These are phyloP conservation scores for Carex kokanica DNA, from an alignment of 176 grass and related monocot genomes.

Conservation along the genomic window DNA sequence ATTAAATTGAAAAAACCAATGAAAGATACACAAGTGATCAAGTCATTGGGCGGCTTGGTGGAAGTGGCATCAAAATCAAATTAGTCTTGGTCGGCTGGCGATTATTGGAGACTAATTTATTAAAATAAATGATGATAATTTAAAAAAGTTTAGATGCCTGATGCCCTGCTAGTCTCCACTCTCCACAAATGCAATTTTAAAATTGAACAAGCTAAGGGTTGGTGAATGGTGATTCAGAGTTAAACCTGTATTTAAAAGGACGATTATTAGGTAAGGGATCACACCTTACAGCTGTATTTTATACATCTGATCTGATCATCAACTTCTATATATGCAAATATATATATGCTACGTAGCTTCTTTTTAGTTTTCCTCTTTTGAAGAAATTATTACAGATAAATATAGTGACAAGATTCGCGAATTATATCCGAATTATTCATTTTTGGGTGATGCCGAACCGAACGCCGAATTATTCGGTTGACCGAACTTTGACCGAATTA, in stretches of 20 bases:
- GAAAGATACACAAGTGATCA: not conserved
- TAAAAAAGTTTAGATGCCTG: slow-evolving; percentile 24
- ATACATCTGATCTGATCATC: not conserved
- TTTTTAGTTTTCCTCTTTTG: not conserved
- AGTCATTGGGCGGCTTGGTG: slow-evolving; percentile 20
- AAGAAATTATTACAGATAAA: not conserved
- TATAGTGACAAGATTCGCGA: too few species aligned
- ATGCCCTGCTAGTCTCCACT: slow-evolving; percentile 8
- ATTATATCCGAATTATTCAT: too few species aligned
- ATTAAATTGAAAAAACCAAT: slow-evolving; percentile 15
- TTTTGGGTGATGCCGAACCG: too few species aligned
- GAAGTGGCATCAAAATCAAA: slow-evolving; percentile 5
- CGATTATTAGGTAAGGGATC: slow-evolving; percentile 17
- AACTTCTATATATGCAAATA: not conserved
- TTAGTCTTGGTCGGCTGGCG: slow-evolving; percentile 16
- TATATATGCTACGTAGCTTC: not conserved
- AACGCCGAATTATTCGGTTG: too few species aligned
- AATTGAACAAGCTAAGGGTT: not conserved
- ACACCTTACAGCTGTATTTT: slow-evolving; percentile 5
- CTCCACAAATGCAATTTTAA: not conserved
- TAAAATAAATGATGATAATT: slow-evolving; percentile 29
- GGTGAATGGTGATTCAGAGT: not conserved
- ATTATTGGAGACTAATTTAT: slow-evolving; percentile 17
- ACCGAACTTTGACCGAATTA: too few species aligned
- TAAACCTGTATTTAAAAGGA: not conserved